Base-by-base conservation (phyloP, 495 filamentous ascomycete genomes). In the Trypethelium eluteriae region DNA sequence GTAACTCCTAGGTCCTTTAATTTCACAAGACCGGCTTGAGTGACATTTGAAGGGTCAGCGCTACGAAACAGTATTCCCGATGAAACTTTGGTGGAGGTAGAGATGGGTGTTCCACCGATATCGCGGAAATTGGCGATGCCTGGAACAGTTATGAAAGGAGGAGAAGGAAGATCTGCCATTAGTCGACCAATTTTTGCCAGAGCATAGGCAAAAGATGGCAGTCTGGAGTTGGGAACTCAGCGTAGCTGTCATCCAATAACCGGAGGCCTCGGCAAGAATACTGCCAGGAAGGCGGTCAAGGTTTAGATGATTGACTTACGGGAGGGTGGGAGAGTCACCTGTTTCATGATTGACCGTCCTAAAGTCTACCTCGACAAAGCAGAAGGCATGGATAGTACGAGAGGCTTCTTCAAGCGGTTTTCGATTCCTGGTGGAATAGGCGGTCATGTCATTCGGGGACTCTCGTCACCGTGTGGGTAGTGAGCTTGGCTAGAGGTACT, bases 351-450 rank as follows among this genome's bases (percentile, higher is more conserved):
- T 25, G 25, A 25, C 25, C 25, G 25, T 25, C 85, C 84, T 0
- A 86, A 90, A 71, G 83, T 89, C 2, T 91, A 89, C 63, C 85
- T 86, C 2, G 82, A 88, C 64, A 87, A 82, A 72, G 80, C 81
- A 10, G 83, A 88, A 66, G 83, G 88, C 74, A 79, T 80, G 50
- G 79, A 83, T 63, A 87, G 88, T 38, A 79, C 90, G 84, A 79
- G 82, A 70, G 79, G 78, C 62, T 89, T 91, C 79, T 89, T 89
- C 82, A 88, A 88, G 78, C 85, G 88, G 70, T 91, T 90, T 77
- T 89, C 86, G 18, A 89, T 91, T 74, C 88, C 88, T 3, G 88
- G 88, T 39, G 88, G 88, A 16, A 85, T 89, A 69, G 88, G 87
- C 44, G 86, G 83, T 57, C 88, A 91, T 70, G 86, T 85, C 32